Base-by-base conservation (phyloP, 2,329 filamentous ascomycete species). In the Lasiodiplodia theobromae region DNA sequence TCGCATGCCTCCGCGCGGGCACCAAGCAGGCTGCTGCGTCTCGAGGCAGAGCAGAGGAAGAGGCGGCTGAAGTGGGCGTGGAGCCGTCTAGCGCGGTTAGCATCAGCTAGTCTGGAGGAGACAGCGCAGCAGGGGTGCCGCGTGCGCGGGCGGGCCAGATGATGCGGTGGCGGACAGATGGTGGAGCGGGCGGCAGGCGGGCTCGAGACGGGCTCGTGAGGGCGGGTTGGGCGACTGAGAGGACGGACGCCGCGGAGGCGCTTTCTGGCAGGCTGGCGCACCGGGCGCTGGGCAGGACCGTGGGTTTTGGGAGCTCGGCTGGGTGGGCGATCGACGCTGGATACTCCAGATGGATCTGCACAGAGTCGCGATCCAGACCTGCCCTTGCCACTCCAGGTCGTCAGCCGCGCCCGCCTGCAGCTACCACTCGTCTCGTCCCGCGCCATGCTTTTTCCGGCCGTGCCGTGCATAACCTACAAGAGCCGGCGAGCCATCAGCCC, bases 261-360 rank as follows among this genome's bases (percentile, higher is more conserved):
- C 23, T 18, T 25, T 18, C 51, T 25, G 51, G 25, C 31, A 34
- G 31, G 31, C 31, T 34, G 31, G 31, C 31, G 31, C 31, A 34
- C 31, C 31, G 31, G 31, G 21, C 21, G 51, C 21, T 38, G 31
- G 31, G 53, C 53, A 34, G 11, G 40, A 25, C 57, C 23, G 40
- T 49, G 57, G 58, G 40, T 63, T 63, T 63, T 49, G 58, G 58
- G 58, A n/a, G 25, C n/a, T 25, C 28, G 58, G 28, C 14, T 31
- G 28, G 38, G 44, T n/a, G 25, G 28, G 44, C 28, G 60, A 64
- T 63, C 60, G 60, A 5, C 44, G 60, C 51, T 28, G 21, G 40
- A 44, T 51, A 51, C 58, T 51, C 58, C 58, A 63, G 60, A 64
- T 37, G n/a, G 60, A 64, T 64, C 60, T 64, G 31, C 57, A 23